phyloP scores from a whole-genome alignment of 1,284 basidiomycete species.

The Tetrapyrgos nigripes region DNA sequence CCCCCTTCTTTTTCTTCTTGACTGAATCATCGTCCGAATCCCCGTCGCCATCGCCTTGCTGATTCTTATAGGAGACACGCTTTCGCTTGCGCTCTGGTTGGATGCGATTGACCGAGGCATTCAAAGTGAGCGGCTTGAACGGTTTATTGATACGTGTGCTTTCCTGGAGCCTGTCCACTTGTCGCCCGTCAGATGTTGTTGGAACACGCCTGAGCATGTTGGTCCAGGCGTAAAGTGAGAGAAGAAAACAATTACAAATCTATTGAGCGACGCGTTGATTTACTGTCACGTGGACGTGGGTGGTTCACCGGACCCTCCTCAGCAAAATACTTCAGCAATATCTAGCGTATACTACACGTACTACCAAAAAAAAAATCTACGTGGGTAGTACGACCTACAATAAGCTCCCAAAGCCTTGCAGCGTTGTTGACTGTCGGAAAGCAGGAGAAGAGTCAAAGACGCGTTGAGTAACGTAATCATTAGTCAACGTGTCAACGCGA shows the following conservation, averaged over 20 bases:
- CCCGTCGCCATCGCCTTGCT: slow-evolving; percentile 54
- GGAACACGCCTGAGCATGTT: slow-evolving; percentile 74
- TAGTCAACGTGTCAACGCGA: too few relatives aligned
- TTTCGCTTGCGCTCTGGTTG: slow-evolving; percentile 83
- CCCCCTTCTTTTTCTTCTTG: slow-evolving; percentile 67
- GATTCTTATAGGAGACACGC: slow-evolving; percentile 81
- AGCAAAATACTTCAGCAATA: too few relatives aligned
- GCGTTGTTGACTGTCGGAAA: too few relatives aligned
- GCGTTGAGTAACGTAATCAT: too few relatives aligned
- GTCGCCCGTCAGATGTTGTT: slow-evolving; percentile 70
- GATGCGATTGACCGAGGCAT: slow-evolving; percentile 52
- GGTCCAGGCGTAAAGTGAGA: too few relatives aligned
- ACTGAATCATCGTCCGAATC: slow-evolving; percentile 62
- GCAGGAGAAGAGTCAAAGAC: too few relatives aligned
- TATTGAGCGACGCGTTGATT: background rate
- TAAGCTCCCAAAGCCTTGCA: too few relatives aligned
- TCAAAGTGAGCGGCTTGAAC: slow-evolving; percentile 76
- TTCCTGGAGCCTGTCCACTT: slow-evolving; percentile 70
- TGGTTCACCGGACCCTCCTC: too few relatives aligned
- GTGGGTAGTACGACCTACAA: too few relatives aligned
- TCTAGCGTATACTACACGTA: too few relatives aligned
- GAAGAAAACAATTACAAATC: background rate
- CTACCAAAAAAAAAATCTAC: too few relatives aligned
- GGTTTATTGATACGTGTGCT: slow-evolving; percentile 77
- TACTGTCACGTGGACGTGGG: too few relatives aligned